Conservation (phyloP, 1,284 basidiomycete genomes). For the Cryptococcus sp. region DNA sequence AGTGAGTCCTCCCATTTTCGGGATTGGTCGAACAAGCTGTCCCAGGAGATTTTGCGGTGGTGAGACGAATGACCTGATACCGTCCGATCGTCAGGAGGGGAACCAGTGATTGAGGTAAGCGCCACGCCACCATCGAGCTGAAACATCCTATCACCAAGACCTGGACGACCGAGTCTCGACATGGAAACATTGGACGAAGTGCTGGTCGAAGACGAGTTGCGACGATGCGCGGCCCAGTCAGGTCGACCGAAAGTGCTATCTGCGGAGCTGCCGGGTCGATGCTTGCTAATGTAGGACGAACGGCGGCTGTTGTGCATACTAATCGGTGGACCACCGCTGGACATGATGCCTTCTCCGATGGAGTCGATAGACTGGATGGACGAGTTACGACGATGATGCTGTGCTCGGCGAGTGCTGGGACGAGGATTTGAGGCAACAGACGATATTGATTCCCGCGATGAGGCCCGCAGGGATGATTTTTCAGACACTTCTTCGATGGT, state of each 20-base stretch:
- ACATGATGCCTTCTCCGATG: slow-evolving; percentile 49
- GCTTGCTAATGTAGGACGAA: slow-evolving; percentile 44
- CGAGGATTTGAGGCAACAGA: slow-evolving; percentile 2
- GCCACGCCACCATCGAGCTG: slow-evolving; percentile 63
- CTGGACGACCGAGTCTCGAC: slow-evolving; percentile 65
- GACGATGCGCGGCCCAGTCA: slow-evolving; percentile 64
- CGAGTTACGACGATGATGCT: slow-evolving; percentile 49
- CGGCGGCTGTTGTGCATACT: slow-evolving; percentile 65
- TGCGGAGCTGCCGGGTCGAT: slow-evolving; percentile 55
- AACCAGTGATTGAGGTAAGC: slow-evolving; percentile 67
- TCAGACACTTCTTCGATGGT: slow-evolving; percentile 10
- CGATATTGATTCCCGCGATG: slow-evolving; percentile 8
- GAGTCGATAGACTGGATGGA: slow-evolving; percentile 57
- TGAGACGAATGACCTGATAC: not conserved
- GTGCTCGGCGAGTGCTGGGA: slow-evolving; percentile 21
- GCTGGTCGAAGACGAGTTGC: slow-evolving; percentile 62
- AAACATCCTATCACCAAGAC: slow-evolving; percentile 86
- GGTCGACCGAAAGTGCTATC: slow-evolving; percentile 64
- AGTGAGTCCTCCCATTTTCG: slow-evolving; percentile 62
- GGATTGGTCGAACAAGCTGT: slow-evolving; percentile 41
- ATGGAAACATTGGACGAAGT: slow-evolving; percentile 65
- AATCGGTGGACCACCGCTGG: slow-evolving; percentile 59
- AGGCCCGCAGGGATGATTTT: slow-evolving; percentile 1
- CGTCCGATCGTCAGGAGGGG: slow-evolving; percentile 57
- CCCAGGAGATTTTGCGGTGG: slow-evolving; percentile 22